These are phyloP conservation scores for Hanseniaspora mollemarum DNA, from an alignment of 805 yeast species.

Conservation along the genomic window DNA sequence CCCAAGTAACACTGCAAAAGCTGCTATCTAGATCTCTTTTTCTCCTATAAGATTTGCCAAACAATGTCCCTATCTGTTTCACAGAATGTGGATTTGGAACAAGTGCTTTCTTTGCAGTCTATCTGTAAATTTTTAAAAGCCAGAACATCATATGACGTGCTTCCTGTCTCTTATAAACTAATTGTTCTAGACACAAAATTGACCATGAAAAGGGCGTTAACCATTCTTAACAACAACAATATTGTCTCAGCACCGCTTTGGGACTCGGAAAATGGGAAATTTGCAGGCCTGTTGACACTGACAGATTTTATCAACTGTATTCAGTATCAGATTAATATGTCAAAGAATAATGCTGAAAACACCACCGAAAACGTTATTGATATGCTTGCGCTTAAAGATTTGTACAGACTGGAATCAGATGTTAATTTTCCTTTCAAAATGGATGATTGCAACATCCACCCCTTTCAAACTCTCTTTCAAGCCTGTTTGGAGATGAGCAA, in stretches of 20 bases:
- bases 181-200: slow-evolving; percentile 88
- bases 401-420: slow-evolving; percentile 74
- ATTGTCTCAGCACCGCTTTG: slow-evolving; percentile 95
- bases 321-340: slow-evolving; percentile 72
- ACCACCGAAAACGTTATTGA: slow-evolving; percentile 72
- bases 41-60: not conserved
- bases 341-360: slow-evolving; percentile 44
- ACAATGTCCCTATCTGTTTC: slow-evolving; percentile 1
- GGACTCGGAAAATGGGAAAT: slow-evolving; percentile 78
- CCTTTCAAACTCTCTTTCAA: slow-evolving; percentile 76
- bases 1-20: not conserved
- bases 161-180: slow-evolving; percentile 87
- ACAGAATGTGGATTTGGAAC: slow-evolving; percentile 42
- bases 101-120: slow-evolving; percentile 63
- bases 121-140: slow-evolving; percentile 75
- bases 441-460: slow-evolving; percentile 81
- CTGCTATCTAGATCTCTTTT: not conserved
- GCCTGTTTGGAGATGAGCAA: slow-evolving; percentile 88
- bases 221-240: slow-evolving; percentile 80
- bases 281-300: slow-evolving; percentile 88
- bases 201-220: slow-evolving; percentile 78
- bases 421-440: slow-evolving; percentile 68
- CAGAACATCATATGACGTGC: slow-evolving; percentile 89
- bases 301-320: slow-evolving; percentile 90
- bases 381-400: slow-evolving; percentile 69